A percentile compares a stretch with the other conserved stretches of the same genome.
These are phyloP conservation scores for Solanum arcanum DNA, from an alignment of 257 asterid genomes.

Conservation along the genomic window DNA sequence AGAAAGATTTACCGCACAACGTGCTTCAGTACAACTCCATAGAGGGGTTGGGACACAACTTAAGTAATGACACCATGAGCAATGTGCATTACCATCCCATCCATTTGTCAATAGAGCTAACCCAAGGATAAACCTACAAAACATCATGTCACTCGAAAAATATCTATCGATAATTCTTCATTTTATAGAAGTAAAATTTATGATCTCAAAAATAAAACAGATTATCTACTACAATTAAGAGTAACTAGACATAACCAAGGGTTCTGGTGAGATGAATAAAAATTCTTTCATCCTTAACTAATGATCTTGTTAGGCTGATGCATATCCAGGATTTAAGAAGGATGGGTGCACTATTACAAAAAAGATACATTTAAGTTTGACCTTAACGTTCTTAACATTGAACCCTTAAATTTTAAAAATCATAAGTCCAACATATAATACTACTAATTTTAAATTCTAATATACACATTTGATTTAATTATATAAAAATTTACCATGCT, in stretches of 20 bases:
- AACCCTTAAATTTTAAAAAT: no score
- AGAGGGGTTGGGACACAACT: conserved; percentile 84
- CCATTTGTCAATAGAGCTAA: conserved; percentile 35
- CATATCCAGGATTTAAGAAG: no score
- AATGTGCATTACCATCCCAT: conserved; percentile 68
- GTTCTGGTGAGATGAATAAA: neutral
- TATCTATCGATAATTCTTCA: no score
- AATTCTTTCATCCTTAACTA: neutral
- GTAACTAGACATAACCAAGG: neutral
- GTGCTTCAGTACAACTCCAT: conserved; percentile 59
- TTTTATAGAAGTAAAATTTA: neutral
- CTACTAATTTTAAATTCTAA: no score
- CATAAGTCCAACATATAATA: no score
- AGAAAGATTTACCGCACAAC: conserved; percentile 38
- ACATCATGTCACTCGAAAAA: neutral
- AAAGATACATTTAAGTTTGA: no score
- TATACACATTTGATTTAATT: no score
- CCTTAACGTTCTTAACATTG: no score
- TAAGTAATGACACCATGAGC: conserved; percentile 82
- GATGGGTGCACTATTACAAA: no score
- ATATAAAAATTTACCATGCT: no score
- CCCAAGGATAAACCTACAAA: conserved; percentile 41
- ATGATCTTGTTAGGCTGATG: no score
- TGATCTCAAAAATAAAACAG: neutral
- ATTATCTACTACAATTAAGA: neutral